phyloP scores from a whole-genome alignment of 2,329 filamentous ascomycete genomes.

The Malbranchea zuffiana region DNA sequence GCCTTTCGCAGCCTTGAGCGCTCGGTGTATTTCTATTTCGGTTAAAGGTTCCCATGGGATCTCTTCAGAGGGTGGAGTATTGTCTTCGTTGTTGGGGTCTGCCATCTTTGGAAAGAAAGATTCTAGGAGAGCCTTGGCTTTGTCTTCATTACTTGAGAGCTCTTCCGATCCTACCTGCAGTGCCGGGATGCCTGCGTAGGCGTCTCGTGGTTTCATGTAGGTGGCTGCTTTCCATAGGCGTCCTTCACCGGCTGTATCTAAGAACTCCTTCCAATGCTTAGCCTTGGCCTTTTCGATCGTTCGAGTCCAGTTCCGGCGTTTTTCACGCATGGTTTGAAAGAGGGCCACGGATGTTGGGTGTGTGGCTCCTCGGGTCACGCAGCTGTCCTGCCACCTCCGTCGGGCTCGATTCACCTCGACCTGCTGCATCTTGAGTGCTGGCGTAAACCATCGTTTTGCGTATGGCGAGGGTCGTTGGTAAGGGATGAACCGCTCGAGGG shows the following conservation, averaged over 20 bases:
- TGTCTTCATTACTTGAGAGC: conserved; percentile 15
- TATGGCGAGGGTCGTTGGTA: conserved; percentile 13
- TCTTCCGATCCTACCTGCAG: conserved; percentile 12
- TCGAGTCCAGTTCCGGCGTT: conserved; percentile 16
- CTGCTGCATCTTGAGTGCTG: conserved; percentile 18
- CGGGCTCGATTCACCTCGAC: conserved; percentile 15
- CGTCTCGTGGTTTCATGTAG: conserved; percentile 13
- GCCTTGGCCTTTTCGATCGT: conserved; percentile 17
- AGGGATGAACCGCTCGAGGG: conserved; percentile 14
- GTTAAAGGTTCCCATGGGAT: not conserved
- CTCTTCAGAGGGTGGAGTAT: not conserved
- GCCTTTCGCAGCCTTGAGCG: conserved; percentile 13
- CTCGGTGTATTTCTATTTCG: not conserved
- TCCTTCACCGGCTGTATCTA: conserved; percentile 15
- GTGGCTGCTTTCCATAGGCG: conserved; percentile 16
- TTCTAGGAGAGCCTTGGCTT: conserved; percentile 15
- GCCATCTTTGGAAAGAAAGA: conserved; percentile 16
- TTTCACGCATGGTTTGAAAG: conserved; percentile 9
- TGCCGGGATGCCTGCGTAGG: conserved; percentile 14
- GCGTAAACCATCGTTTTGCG: conserved; percentile 20
- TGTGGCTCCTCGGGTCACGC: conserved; percentile 4
- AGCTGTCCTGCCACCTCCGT: conserved; percentile 16
- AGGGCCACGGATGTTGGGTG: conserved; percentile 7
- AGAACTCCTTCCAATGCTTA: conserved; percentile 19
- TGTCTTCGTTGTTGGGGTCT: conserved; percentile 4